These are phyloP conservation scores for Candida boidinii DNA, from an alignment of 805 yeast genomes.

Conservation along the genomic window DNA sequence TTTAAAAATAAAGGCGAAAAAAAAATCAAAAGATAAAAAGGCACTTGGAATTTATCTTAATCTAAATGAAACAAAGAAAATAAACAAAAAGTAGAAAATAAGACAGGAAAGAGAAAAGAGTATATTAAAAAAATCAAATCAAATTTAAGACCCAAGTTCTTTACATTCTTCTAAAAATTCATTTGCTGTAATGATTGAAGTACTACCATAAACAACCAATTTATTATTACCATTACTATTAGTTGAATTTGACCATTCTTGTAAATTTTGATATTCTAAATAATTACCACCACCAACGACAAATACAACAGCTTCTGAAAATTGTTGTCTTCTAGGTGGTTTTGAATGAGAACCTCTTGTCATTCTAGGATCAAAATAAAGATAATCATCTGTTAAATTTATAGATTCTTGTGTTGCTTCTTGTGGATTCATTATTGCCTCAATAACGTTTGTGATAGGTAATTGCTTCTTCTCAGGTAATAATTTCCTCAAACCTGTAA, in stretches of 20 bases:
- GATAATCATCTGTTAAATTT: conserved; percentile 77
- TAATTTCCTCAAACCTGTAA: conserved; percentile 78
- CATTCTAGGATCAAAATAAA: conserved; percentile 80
- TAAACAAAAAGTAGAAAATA: too few relatives aligned
- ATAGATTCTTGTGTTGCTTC: conserved; percentile 54
- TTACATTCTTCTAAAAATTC: conserved; percentile 64
- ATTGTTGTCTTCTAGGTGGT: conserved; percentile 78
- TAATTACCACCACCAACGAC: conserved; percentile 97
- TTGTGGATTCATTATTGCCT: conserved; percentile 81
- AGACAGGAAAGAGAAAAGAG: too few relatives aligned
- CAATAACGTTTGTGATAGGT: conserved; percentile 86
- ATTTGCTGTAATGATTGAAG: conserved; percentile 62
- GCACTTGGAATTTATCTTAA: too few relatives aligned
- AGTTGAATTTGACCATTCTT: conserved; percentile 58
- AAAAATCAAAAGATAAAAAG: too few relatives aligned
- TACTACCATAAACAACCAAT: conserved; percentile 78
- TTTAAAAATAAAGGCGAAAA: too few relatives aligned
- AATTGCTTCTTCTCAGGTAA: conserved; percentile 82
- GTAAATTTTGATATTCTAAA: conserved; percentile 86
- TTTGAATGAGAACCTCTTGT: conserved; percentile 85
- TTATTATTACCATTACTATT: conserved; percentile 23
- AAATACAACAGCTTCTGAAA: conserved; percentile 78
- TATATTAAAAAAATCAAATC: too few relatives aligned
- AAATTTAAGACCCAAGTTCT: conserved; percentile 34
- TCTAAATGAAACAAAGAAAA: too few relatives aligned